Base-by-base conservation (phyloP, 768 basidiomycete species). In the Termitomyces sp. region DNA sequence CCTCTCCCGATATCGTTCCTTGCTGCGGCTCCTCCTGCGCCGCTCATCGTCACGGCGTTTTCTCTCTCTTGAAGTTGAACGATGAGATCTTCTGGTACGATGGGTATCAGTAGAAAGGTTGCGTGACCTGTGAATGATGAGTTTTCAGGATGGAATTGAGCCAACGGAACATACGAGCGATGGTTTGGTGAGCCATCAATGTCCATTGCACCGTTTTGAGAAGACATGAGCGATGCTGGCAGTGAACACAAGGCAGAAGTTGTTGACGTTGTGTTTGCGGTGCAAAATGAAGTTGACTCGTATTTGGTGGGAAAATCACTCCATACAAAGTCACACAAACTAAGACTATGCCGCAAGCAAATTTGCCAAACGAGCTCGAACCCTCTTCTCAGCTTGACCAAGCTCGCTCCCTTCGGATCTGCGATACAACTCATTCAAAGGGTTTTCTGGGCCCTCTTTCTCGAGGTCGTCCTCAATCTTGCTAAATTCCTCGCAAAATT, bases 31-130 rank as follows among this genome's bases (percentile, higher is more conserved):
- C 55, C 82, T 81, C 64, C 77, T 82, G 63, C 82, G 85, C 63
- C 84, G 84, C 55, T 90, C 87, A 33, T 85, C 82, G 38, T 81
- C 80, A 39, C 84, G 79, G 22, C 83, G 80, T 58, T 80, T 78
- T 66, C 79, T 81, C 55, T 89, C 90, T 66, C 84, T 79, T 24
- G 91, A 92, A 56, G 76, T 77, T 11, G 92, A 93, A 63, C 85
- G 81, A 67, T 91, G 89, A 51, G 90, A 92, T 61, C 83, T 82
- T 66, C 79, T 82, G 22, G 90, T 91, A 48, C 84, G 85, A 66
- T 86, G 84, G 11, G 90, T 92, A 71, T 91, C 90, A 40, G 86
- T 86, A 3, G 91, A 91, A 71, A 85, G 84, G 70, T 88, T 88
- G 67, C 89, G 86, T 63, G 87, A 88, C 59, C 87, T 87, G 61